Evolutionary conservation across 139 green algal species (phyloP).

Genomic region (Spirogloea muscicola): DNA sequence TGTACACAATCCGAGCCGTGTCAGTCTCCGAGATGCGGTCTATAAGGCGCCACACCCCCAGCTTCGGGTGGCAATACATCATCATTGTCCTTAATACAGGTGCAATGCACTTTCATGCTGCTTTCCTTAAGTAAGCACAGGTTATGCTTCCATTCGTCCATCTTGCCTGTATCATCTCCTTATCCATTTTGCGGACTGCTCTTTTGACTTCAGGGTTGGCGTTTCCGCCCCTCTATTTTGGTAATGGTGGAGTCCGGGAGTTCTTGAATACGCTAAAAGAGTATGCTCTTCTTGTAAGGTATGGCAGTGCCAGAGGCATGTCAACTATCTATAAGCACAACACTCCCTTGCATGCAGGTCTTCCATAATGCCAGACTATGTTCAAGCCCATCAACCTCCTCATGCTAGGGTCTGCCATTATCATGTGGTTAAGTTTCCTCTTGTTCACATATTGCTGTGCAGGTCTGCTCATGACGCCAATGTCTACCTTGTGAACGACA

Average conservation of each 20-base stretch:
- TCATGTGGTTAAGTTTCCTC: too few species aligned
- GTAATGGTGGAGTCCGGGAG: slow-evolving; percentile 59
- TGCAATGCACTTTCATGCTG: neutral
- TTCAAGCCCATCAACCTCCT: too few species aligned
- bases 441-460: too few species aligned
- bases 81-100: slow-evolving; percentile 62
- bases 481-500: slow-evolving; percentile 79
- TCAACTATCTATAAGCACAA: too few species aligned
- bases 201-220: slow-evolving; percentile 63
- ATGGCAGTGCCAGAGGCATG: too few species aligned
- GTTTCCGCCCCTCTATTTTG: slow-evolving; percentile 75
- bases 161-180: too few species aligned
- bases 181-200: too few species aligned
- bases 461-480: slow-evolving; percentile 53
- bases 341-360: too few species aligned
- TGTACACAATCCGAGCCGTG: slow-evolving; percentile 74
- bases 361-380: too few species aligned
- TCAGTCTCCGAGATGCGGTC: slow-evolving; percentile 72
- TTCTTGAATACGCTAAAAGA: slow-evolving; percentile 64
- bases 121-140: too few species aligned
- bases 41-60: slow-evolving; percentile 63
- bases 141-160: too few species aligned
- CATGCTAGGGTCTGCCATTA: too few species aligned
- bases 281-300: slow-evolving; percentile 38
- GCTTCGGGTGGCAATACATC: slow-evolving; percentile 68